Base-by-base conservation (phyloP, 352 stramenopile species). In the Phytophthora lateralis region DNA sequence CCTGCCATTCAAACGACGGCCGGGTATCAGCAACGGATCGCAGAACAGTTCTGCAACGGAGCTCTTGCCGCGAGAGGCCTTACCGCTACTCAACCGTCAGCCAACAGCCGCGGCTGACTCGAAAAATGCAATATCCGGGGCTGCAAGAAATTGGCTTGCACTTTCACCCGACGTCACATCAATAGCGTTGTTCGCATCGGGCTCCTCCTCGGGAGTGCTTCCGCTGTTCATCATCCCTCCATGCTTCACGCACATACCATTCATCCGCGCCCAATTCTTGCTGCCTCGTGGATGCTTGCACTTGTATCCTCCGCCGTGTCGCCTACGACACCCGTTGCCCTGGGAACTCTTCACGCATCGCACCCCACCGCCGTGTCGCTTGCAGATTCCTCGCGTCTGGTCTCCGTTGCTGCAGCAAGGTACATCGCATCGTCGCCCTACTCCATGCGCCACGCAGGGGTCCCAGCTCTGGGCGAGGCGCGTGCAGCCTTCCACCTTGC, bases 21-120 rank as follows among this genome's bases (percentile, higher is more conserved):
- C n/a, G 29, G 56, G 4, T 15, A 37, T 12, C 56, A 64, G 21
- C 47, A 64, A 50, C 35, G 20, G 6, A 24, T 41, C 0, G 56
- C 56, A 14, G 48, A 59, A 30, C 56, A 34, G 29, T 59, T 38
- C 21, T 64, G 56, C 46, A 58, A 50, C 46, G 46, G 49, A 14
- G 17, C 7, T 6, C 32, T 63, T 4, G 44, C 34, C 20, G 35
- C 45, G 6, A 18, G 54, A 47, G n/a, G 30, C 12, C 17, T 48
- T n/a, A 15, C 34, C 34, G 15, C 34, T 39, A 39, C 34, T 15
- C 12, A 39, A 39, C 32, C 11, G 5, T 3, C 11, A 38, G 32
- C 12, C 32, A 38, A 2, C 32, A 38, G 32, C 11, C 11, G 3
- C 34, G 21, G 30, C 18, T 18, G 12, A 30, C 21, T 52, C 4